phyloP scores from a whole-genome alignment of 345 rosid species.

The Aurinia saxatilis region DNA sequence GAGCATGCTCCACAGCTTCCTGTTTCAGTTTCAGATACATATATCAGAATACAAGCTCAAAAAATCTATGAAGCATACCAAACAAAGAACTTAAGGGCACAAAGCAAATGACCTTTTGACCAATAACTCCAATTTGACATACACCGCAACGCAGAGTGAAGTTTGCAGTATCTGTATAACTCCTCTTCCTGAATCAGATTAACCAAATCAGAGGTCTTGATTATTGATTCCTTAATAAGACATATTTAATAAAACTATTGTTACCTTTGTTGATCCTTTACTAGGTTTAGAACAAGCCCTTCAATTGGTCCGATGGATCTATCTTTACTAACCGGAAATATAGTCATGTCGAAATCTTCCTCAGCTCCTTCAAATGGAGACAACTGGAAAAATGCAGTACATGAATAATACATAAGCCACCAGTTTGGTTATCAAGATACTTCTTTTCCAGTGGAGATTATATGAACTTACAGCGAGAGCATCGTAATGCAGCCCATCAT shows the following conservation, averaged over 20 bases:
- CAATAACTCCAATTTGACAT: conserved; percentile 83
- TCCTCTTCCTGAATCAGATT: conserved; percentile 57
- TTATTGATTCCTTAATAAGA: neutral
- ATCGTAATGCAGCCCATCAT: conserved; percentile 95
- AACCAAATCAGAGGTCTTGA: neutral
- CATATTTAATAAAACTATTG: neutral
- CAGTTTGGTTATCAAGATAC: neutral
- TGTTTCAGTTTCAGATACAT: conserved; percentile 23
- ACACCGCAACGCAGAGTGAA: conserved; percentile 92
- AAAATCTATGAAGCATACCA: neutral
- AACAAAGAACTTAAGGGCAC: neutral
- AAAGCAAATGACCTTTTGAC: conserved; percentile 60
- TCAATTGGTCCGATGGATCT: conserved; percentile 58
- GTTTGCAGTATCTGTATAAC: conserved; percentile 69
- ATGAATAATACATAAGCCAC: neutral
- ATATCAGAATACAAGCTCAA: neutral
- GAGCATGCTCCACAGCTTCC: conserved; percentile 95
- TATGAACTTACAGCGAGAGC: conserved; percentile 69
- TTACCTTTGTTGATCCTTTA: conserved; percentile 78
- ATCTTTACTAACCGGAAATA: conserved; percentile 52
- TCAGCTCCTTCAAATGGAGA: conserved; percentile 82
- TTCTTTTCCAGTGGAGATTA: neutral
- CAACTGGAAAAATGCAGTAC: conserved; percentile 33
- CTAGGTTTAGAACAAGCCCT: conserved; percentile 51
- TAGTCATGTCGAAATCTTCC: conserved; percentile 88